Base-by-base conservation (phyloP, 305 asterid genomes). In the Caryopteris hybrid region DNA sequence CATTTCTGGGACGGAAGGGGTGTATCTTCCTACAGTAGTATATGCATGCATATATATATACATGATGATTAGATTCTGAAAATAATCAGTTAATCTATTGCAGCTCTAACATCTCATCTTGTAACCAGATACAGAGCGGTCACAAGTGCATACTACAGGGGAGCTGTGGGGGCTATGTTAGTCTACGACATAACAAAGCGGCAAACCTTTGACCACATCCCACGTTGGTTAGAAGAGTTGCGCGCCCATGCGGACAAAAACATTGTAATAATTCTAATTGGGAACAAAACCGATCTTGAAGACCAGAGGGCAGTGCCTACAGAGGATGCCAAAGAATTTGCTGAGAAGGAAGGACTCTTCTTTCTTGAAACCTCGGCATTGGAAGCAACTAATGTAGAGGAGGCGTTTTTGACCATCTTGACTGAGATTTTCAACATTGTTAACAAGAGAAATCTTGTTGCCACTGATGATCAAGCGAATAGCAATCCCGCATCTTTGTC, bases 191-290 rank as follows among this genome's bases (percentile, higher is more conserved):
- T 89, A 73, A 89, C 96, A 12, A 89, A 85, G 58, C 82, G 95
- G 12, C 90, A 79, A 42, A 86, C 92, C 3, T 89, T 89, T 61
- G 96, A 89, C 74, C 94, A 89, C 88, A 85, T 89, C 17, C 95
- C 94, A 0, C 88, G 96, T 39, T 89, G 96, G 96, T 76, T 89
- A 69, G 94, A 86, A 71, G 96, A 89, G 61, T 65, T 89, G 38
- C 91, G 96, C 34, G 83, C 85, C 13, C 96, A 89, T 66, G 96
- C 96, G 14, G 96, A 89, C 78, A 89, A 89, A 85, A 89, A 89
- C 79, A 86, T 89, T 8, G 96, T 86, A 23, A 85, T 89, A 48
- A 89, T 86, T 39, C 79, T 89, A 38, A 72, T 89, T 3, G 94
- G 96, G 38, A 88, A 88, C 75, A 88, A 88, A 80, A 81, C 81